Percentiles rank a stretch among this genome's conserved stretches.
phyloP scores from a whole-genome alignment of 2,329 filamentous ascomycete genomes.

The Xylaria sp. region DNA sequence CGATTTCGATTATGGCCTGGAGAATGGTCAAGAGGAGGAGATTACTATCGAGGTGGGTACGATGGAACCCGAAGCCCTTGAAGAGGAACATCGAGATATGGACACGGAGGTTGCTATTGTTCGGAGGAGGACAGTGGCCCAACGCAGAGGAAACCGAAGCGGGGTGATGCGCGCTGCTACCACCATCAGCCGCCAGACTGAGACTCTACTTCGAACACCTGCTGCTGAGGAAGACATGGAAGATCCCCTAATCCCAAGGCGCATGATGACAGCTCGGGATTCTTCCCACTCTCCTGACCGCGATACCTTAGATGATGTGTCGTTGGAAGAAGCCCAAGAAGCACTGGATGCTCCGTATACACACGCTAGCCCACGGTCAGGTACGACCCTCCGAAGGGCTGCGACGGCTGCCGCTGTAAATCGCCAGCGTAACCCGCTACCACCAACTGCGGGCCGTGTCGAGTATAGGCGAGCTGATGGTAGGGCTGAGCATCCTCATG shows the following conservation, averaged over 20 bases:
- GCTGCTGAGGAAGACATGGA: constrained; percentile 49
- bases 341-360: constrained; percentile 74
- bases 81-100: constrained; percentile 75
- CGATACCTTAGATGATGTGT: constrained; percentile 52
- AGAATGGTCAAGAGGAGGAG: constrained; percentile 61
- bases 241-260: constrained; percentile 60
- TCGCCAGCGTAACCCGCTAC: constrained; percentile 67
- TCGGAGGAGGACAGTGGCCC: constrained; percentile 73
- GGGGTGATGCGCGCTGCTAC: constrained; percentile 58
- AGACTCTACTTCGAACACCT: constrained; percentile 40
- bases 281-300: constrained; percentile 29
- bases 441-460: constrained; percentile 58
- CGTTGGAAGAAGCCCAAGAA: constrained; percentile 61
- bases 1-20: constrained; percentile 71
- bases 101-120: constrained; percentile 81
- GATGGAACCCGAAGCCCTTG: constrained; percentile 69
- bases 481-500: constrained; percentile 75
- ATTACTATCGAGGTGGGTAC: constrained; percentile 77
- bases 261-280: constrained; percentile 47
- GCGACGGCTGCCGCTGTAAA: constrained; percentile 78
- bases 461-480: constrained; percentile 73
- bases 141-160: constrained; percentile 57
- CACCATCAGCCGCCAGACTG: constrained; percentile 43
- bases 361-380: constrained; percentile 73
- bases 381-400: constrained; percentile 71